These are phyloP conservation scores for Solioccasus polychromus DNA, from an alignment of 768 basidiomycete species.

Conservation along the genomic window DNA sequence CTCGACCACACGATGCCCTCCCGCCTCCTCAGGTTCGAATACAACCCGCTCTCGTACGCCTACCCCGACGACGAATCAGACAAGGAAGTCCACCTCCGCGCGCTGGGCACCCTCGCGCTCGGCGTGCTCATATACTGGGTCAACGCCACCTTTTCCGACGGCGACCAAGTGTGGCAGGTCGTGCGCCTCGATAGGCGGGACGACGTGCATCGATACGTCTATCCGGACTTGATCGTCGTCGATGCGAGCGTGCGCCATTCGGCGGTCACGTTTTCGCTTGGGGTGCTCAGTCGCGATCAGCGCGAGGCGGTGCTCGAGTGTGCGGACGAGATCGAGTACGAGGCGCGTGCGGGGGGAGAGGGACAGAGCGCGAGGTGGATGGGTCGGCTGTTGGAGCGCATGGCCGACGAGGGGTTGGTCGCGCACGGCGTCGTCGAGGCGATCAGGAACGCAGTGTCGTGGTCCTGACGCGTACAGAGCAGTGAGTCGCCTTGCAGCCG, in stretches of 20 bases:
- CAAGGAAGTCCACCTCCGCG: conserved; percentile 25
- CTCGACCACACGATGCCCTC: too few species aligned
- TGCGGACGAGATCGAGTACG: conserved; percentile 26
- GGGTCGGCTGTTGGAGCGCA: conserved; percentile 15
- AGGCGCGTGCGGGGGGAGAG: not conserved
- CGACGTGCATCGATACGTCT: conserved; percentile 18
- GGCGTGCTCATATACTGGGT: conserved; percentile 26
- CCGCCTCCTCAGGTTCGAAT: conserved; percentile 21
- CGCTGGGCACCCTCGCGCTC: conserved; percentile 4
- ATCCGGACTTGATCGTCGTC: conserved; percentile 28
- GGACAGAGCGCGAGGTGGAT: conserved; percentile 19
- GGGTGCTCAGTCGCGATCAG: conserved; percentile 21
- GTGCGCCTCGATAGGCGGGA: conserved; percentile 20
- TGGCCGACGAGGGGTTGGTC: conserved; percentile 15
- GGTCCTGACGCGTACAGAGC: not conserved
- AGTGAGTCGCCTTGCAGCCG: too few species aligned
- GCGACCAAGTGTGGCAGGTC: conserved; percentile 28
- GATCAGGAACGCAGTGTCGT: conserved; percentile 12
- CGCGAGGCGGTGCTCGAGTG: conserved; percentile 25
- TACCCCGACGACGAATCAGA: conserved; percentile 25
- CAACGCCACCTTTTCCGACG: conserved; percentile 20
- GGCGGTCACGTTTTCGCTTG: conserved; percentile 15
- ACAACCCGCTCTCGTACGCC: conserved; percentile 18
- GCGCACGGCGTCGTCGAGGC: conserved; percentile 2
- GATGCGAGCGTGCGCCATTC: conserved; percentile 10